Percentiles rank a stretch among this genome's conserved stretches.
Conservation (phyloP, 768 basidiomycete genomes). For the Panus rudis region DNA sequence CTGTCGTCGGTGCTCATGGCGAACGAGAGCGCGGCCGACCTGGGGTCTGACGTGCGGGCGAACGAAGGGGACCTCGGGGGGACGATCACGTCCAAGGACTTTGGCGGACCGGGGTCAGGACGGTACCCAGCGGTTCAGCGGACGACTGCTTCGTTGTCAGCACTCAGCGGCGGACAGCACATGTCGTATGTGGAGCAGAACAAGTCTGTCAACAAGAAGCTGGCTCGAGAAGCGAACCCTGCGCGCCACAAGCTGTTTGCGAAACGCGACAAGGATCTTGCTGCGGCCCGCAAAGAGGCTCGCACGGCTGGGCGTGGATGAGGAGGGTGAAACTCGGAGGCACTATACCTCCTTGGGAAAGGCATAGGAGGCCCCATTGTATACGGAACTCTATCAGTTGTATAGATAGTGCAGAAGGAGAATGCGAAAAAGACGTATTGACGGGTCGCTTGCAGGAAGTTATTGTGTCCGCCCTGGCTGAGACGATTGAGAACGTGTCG, state of each 20-base stretch:
- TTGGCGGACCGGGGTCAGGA: constrained; percentile 52
- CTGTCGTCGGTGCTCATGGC: constrained; percentile 89
- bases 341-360: too few relatives aligned
- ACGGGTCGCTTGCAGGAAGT: too few relatives aligned
- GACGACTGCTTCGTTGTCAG: constrained; percentile 74
- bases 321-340: too few relatives aligned
- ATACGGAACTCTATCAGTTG: background rate
- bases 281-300: constrained; percentile 42
- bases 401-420: background rate
- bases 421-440: background rate
- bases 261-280: constrained; percentile 76
- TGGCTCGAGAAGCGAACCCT: constrained; percentile 47
- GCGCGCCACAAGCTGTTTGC: constrained; percentile 77
- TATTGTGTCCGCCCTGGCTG: too few relatives aligned
- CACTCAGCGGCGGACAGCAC: constrained; percentile 82
- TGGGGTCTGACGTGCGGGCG: constrained; percentile 77
- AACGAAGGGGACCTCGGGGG: constrained; percentile 82
- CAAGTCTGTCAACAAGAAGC: constrained; percentile 81
- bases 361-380: constrained; percentile 1
- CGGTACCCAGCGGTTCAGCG: constrained; percentile 66
- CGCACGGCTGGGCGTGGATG: constrained; percentile 11
- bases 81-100: constrained; percentile 81
- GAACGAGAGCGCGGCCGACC: constrained; percentile 84
- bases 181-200: constrained; percentile 94
- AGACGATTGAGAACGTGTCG: too few relatives aligned